phyloP scores from a whole-genome alignment of 2,329 filamentous ascomycete genomes.

The Colletotrichum tofieldiae region DNA sequence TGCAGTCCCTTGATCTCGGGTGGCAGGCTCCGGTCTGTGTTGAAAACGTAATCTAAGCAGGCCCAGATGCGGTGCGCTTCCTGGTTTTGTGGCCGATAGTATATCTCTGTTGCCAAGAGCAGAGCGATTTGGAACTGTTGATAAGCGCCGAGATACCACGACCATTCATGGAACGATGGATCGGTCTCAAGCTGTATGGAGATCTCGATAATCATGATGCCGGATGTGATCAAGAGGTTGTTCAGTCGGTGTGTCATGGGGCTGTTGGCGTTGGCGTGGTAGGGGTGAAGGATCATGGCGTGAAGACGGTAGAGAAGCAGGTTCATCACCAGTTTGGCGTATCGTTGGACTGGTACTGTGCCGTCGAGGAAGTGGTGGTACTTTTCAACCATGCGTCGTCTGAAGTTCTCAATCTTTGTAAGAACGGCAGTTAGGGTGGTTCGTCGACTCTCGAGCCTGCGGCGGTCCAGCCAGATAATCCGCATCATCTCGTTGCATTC shows the following conservation, averaged over 20 bases:
- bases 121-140: conserved; percentile 82
- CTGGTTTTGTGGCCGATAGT: conserved; percentile 68
- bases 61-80: conserved; percentile 79
- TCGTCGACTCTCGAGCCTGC: conserved; percentile 74
- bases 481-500: conserved; percentile 83
- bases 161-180: conserved; percentile 69
- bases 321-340: conserved; percentile 76
- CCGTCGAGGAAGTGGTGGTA: conserved; percentile 77
- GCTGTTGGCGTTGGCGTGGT: conserved; percentile 64
- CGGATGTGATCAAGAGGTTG: conserved; percentile 75
- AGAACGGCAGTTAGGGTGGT: conserved; percentile 76
- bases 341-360: conserved; percentile 72
- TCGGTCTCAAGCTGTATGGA: conserved; percentile 64
- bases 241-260: conserved; percentile 74
- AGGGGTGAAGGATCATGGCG: conserved; percentile 79
- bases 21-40: conserved; percentile 66
- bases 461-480: conserved; percentile 78
- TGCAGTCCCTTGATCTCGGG: conserved; percentile 71
- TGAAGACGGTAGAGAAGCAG: conserved; percentile 75
- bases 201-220: conserved; percentile 66
- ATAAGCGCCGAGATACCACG: conserved; percentile 80
- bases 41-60: conserved; percentile 81
- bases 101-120: conserved; percentile 78
- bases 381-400: conserved; percentile 74
- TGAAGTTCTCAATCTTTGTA: conserved; percentile 79